Evolutionary conservation across 345 rosid genomes (phyloP).

Genomic region (Populus deltoides): DNA sequence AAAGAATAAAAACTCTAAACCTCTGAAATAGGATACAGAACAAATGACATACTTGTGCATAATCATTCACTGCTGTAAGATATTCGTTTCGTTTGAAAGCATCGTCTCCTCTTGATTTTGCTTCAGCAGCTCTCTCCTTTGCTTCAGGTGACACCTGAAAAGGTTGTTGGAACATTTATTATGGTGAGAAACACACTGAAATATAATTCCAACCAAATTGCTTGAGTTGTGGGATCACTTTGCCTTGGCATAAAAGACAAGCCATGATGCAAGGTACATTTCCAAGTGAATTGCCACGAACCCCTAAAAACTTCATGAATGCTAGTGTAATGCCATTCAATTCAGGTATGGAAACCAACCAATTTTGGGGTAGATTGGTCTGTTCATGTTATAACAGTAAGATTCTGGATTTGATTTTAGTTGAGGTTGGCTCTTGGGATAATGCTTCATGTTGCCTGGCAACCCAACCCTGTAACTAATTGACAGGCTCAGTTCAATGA

Average conservation of each 20-base stretch:
- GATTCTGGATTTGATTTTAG: background rate
- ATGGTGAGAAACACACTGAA: background rate
- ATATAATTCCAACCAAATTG: background rate
- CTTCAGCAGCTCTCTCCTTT: constrained; percentile 77
- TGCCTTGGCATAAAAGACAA: background rate
- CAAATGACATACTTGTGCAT: constrained; percentile 62
- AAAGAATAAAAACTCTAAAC: background rate
- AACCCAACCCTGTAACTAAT: background rate
- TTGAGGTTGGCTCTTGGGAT: background rate
- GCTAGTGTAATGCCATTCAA: background rate
- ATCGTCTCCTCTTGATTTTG: constrained; percentile 87
- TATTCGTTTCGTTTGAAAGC: constrained; percentile 65
- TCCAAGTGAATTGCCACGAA: background rate
- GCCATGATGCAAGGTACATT: background rate
- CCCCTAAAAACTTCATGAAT: background rate
- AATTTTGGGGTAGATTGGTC: background rate
- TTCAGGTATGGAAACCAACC: background rate
- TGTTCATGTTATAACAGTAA: background rate
- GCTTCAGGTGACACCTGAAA: constrained; percentile 73
- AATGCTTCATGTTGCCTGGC: background rate
- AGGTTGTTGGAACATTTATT: background rate
- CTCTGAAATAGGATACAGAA: background rate
- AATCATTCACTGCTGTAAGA: constrained; percentile 61
- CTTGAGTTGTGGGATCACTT: background rate
- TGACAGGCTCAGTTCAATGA: background rate